These are phyloP conservation scores for Mycosphaerella sp. DNA, from an alignment of 2,329 filamentous ascomycete genomes.

Conservation along the genomic window DNA sequence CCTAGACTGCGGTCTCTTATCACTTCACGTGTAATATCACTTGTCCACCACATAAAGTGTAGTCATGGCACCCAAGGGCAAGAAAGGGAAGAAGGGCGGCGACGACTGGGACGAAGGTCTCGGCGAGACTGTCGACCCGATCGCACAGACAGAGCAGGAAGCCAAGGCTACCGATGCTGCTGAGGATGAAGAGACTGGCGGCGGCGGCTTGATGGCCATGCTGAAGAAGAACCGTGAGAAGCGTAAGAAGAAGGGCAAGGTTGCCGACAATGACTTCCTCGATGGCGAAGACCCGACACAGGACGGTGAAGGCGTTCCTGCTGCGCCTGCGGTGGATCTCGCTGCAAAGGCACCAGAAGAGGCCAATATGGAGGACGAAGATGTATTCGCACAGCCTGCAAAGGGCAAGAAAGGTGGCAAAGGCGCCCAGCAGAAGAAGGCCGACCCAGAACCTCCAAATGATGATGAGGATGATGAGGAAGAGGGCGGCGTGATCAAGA, in stretches of 20 bases:
- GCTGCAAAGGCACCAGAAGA: slow-evolving; percentile 70
- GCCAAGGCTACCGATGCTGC: slow-evolving; percentile 44
- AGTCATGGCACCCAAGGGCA: slow-evolving; percentile 88
- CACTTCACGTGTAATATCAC: slow-evolving; percentile 2
- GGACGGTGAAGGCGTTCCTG: slow-evolving; percentile 38
- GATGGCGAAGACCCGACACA: slow-evolving; percentile 58
- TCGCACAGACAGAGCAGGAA: slow-evolving; percentile 45
- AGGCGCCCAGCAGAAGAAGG: slow-evolving; percentile 37
- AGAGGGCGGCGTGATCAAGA: slow-evolving; percentile 82
- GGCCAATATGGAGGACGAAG: slow-evolving; percentile 60
- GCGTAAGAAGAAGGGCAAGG: slow-evolving; percentile 83
- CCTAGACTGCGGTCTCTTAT: slow-evolving; percentile 2
- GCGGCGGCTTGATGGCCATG: slow-evolving; percentile 45
- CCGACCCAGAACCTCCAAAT: slow-evolving; percentile 42
- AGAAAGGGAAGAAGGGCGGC: slow-evolving; percentile 72
- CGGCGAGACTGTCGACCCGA: slow-evolving; percentile 66
- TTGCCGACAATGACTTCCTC: slow-evolving; percentile 60
- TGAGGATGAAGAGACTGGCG: slow-evolving; percentile 47
- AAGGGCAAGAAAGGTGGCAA: slow-evolving; percentile 59
- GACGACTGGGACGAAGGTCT: slow-evolving; percentile 95
- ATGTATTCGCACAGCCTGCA: slow-evolving; percentile 71
- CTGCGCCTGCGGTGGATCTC: slow-evolving; percentile 39
- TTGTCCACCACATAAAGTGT: slow-evolving; percentile 5
- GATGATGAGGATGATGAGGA: slow-evolving; percentile 47
- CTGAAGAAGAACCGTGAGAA: slow-evolving; percentile 57